A percentile compares a stretch with the other conserved stretches of the same genome.
Evolutionary conservation across 75 land plant species (phyloP).

Genomic region (Cupressus sempervirens): DNA sequence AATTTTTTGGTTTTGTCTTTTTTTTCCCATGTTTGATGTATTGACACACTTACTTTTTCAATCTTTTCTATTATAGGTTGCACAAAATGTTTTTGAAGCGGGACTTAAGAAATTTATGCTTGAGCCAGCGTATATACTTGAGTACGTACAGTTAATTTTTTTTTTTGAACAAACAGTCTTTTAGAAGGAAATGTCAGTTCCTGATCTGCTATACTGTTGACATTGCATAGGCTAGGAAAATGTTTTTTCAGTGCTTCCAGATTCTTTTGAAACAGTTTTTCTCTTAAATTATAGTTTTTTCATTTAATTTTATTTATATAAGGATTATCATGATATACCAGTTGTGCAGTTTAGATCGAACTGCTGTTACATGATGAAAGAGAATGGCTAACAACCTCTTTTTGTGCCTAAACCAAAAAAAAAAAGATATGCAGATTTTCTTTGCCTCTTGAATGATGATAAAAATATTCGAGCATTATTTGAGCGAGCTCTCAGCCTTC

Average conservation of each 20-base stretch:
- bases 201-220: neutral
- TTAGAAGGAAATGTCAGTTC: neutral
- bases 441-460: slow-evolving; percentile 96
- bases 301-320: neutral
- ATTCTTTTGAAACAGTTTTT: neutral
- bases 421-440: slow-evolving; percentile 95
- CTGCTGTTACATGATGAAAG: neutral
- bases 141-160: slow-evolving; percentile 40
- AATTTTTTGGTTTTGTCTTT: neutral
- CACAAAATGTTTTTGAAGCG: slow-evolving; percentile 92
- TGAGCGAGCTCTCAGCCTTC: slow-evolving; percentile 88
- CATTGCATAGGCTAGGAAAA: neutral
- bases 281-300: neutral
- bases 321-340: neutral
- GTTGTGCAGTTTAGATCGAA: neutral
- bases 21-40: neutral
- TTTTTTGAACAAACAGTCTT: neutral
- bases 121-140: slow-evolving; percentile 86
- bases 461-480: slow-evolving; percentile 94
- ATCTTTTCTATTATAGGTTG: slow-evolving; percentile 57
- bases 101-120: slow-evolving; percentile 89
- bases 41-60: neutral
- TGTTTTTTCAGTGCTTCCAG: neutral
- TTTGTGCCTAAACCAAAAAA: slow-evolving; percentile 5
- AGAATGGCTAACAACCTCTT: neutral